Conservation (phyloP, 768 basidiomycete species). For the Lyophyllum atratum region DNA sequence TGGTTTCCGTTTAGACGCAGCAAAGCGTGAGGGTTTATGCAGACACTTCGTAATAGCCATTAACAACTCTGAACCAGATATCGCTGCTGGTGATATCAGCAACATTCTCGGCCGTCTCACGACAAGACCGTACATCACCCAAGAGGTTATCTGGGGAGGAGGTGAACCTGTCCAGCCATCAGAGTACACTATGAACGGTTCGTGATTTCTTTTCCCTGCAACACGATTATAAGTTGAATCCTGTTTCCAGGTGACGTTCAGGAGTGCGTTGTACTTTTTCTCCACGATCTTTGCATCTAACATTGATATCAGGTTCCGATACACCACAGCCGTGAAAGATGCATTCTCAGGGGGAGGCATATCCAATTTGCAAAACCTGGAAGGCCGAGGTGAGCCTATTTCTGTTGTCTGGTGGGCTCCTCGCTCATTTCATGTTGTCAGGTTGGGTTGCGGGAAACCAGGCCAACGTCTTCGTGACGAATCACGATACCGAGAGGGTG, state of each 20-base stretch:
- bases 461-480: constrained; percentile 68
- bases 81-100: constrained; percentile 50
- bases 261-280: constrained; percentile 41
- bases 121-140: constrained; percentile 55
- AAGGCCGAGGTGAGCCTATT: constrained; percentile 41
- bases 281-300: neutral
- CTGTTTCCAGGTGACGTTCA: constrained; percentile 55
- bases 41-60: neutral
- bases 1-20: constrained; percentile 63
- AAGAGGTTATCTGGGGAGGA: constrained; percentile 56
- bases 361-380: constrained; percentile 50
- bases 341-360: constrained; percentile 57
- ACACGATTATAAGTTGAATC: neutral
- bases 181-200: constrained; percentile 56
- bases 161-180: constrained; percentile 58
- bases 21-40: constrained; percentile 49
- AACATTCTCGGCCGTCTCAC: constrained; percentile 52
- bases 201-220: constrained; percentile 8
- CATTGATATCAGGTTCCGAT: constrained; percentile 49
- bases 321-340: constrained; percentile 49
- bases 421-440: constrained; percentile 18
- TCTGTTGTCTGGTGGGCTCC: neutral
- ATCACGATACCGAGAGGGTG: constrained; percentile 71
- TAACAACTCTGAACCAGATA: constrained; percentile 40
- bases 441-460: constrained; percentile 56